phyloP scores from a whole-genome alignment of 148 eudicot species.

The Vaccinium macrocarpon region DNA sequence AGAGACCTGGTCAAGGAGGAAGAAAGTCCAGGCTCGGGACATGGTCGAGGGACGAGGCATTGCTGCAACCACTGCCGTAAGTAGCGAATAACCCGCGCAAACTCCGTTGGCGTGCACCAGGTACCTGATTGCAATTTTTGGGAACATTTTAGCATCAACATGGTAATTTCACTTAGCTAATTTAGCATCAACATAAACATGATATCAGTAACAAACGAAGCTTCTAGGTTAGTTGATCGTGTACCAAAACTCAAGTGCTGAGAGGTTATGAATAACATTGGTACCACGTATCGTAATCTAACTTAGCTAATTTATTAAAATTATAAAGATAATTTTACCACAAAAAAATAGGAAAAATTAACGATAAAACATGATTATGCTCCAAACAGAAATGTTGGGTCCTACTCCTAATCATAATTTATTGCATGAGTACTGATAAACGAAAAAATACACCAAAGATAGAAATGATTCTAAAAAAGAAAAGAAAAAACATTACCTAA shows the following conservation, averaged over 20 bases:
- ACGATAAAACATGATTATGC: neutral
- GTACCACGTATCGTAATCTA: too few relatives aligned
- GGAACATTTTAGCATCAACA: neutral
- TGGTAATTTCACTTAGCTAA: too few relatives aligned
- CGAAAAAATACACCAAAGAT: neutral
- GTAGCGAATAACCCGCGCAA: conserved; percentile 89
- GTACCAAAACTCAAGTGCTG: too few relatives aligned
- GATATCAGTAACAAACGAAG: too few relatives aligned
- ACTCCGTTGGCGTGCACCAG: conserved; percentile 92
- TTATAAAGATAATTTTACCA: too few relatives aligned
- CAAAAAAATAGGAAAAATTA: too few relatives aligned
- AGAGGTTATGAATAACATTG: too few relatives aligned
- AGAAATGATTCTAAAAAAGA: neutral
- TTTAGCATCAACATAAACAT: neutral
- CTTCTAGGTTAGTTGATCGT: too few relatives aligned
- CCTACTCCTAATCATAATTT: neutral
- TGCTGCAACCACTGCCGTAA: conserved; percentile 70
- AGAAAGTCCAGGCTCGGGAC: conserved; percentile 93
- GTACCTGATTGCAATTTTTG: conserved; percentile 38
- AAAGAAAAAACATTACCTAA: conserved; percentile 41
- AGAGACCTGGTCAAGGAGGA: conserved; percentile 74
- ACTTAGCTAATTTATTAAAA: too few relatives aligned
- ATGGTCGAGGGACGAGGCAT: conserved; percentile 77
- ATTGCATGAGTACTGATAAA: neutral
- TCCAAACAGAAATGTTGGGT: neutral